Evolutionary conservation across 2,329 filamentous ascomycete genomes (phyloP), one percentile per base, ranked within the genome.

Genomic region (Calonectria hongkongensis): DNA sequence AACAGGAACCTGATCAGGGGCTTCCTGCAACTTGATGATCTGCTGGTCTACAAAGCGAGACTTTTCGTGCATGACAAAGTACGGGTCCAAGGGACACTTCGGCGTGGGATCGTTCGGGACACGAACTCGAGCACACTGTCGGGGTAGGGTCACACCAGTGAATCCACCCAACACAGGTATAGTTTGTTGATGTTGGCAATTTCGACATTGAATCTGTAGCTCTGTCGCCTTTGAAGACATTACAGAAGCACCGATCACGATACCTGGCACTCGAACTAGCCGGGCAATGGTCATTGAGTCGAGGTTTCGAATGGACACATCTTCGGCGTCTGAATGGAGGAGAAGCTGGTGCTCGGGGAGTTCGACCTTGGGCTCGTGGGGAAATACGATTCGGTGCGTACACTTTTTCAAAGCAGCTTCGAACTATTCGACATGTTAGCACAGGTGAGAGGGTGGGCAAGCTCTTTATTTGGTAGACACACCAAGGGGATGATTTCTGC

Each of bases 1-100:
- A 1, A 99, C 97, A 0, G 97, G 97, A 0, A 99, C 97, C 84
- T 98, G 95, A 81, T 99, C 97, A 1, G 97, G 97, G 0, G 96
- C 97, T 85, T 99, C 97, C 83, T 99, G 97, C 21, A 99, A 91
- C 84, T 99, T 99, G 83, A 99, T 94, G 73, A 99, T 95, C 84
- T 99, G 97, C 84, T 99, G 97, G 81, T 99, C 97, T 80, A 98
- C 96, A 82, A 99, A 99, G 75, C 92, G 92, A 45, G 94, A 98
- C 83, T 94, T 95, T 84, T 99, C 97, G 82, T 99, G 97, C 71
- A 97, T 90, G 70, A 99, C 95, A 80, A 97, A 98, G 85, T 98
- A 99, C 18, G 97, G 97, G 80, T 99, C 97, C 73, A 99, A 86
- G 0, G 96, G 96, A 80, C 97, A 99, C 79, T 93, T 92, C 45